A percentile compares a stretch with the other conserved stretches of the same genome.
These are phyloP conservation scores for Rosa persica DNA, from an alignment of 306 rosid species.

Conservation along the genomic window DNA sequence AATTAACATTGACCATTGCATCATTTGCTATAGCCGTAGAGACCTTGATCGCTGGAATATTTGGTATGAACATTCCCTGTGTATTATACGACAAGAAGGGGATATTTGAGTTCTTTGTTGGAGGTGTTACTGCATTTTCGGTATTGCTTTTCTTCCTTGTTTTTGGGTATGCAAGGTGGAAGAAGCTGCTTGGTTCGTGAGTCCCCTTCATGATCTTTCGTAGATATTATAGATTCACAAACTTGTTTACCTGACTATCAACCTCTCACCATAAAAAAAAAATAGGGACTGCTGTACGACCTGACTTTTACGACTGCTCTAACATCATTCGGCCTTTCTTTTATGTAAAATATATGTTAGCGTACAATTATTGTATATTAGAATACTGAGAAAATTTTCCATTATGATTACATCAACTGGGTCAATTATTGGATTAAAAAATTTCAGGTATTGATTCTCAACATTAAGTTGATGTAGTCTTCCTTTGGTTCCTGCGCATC, in stretches of 20 bases:
- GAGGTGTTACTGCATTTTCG: constrained; percentile 38
- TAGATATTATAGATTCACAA: neutral
- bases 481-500: neutral
- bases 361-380: neutral
- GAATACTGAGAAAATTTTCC: neutral
- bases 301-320: neutral
- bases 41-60: constrained; percentile 64
- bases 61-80: constrained; percentile 95
- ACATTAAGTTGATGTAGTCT: neutral
- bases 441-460: too few species aligned
- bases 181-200: constrained; percentile 81
- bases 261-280: too few species aligned
- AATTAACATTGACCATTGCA: constrained; percentile 87
- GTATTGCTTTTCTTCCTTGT: constrained; percentile 59
- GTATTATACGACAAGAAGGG: constrained; percentile 13
- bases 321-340: neutral
- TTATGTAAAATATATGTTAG: neutral
- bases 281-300: neutral
- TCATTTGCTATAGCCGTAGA: constrained; percentile 78
- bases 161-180: constrained; percentile 89
- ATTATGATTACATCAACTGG: neutral
- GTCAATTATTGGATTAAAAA: neutral
- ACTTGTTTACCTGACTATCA: neutral
- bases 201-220: constrained; percentile 5
- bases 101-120: constrained; percentile 57